Base-by-base conservation (phyloP, 768 basidiomycete species). In the Tephrocybe rancida region DNA sequence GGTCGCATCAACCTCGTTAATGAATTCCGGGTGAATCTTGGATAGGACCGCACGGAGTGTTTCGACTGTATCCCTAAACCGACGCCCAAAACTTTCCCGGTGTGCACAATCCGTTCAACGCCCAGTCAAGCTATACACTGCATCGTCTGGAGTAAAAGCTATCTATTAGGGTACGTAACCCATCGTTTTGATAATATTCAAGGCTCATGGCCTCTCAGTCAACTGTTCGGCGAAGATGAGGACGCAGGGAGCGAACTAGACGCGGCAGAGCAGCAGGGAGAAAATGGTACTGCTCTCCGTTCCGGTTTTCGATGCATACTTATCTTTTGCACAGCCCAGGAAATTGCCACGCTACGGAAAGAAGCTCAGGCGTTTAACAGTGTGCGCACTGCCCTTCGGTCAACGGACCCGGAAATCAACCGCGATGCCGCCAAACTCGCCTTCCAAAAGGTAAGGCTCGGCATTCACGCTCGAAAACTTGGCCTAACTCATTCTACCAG, bases 71-170 rank as follows among this genome's bases (percentile, higher is more conserved):
- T 92, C n/a, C 83, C 88, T 4, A 98, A 98, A 67, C 88, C 89
- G 1, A 89, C 90, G 0, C 94, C 95, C 0, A 98, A 95, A 67
- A 89, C 92, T 0, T 98, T 93, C 66, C 95, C 97, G 0, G 95
- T 98, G 9, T 99, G 97, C 68, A 98, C 97, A 0, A 98, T 99
- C 60, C 87, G 96, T 34, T 93, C 93, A 2, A 98, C 97, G 0
- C 97, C 97, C 0, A 92, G 90, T 52, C 95, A 96, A 59, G 94
- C 97, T 0, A 97, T 98, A 46, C 97, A 99, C 64, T 99, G 96
- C 64, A 98, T 99, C 44, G 95, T 98, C 2, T 99, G 97, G 97
- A 94, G 93, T 26, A 99, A 98, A 69, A 95, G 86, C 52, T 98
- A 98, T 74, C 85, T 99, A 11, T 82, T 98, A 63, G 87, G 90